These are phyloP conservation scores for Venturia oleaginea DNA, from an alignment of 2,329 filamentous ascomycete genomes.

Conservation along the genomic window DNA sequence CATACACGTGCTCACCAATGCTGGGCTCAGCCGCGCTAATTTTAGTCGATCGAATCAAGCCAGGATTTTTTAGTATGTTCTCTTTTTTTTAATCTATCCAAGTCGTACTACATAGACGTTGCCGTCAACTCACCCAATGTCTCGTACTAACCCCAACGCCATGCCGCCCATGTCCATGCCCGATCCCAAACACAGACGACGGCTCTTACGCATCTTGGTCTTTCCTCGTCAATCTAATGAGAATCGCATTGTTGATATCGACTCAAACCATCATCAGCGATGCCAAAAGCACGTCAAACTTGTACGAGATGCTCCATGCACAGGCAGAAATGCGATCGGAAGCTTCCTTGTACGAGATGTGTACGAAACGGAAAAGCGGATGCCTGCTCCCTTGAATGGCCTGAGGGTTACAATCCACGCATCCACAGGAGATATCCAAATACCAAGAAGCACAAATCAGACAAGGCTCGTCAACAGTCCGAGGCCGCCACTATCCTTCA, in stretches of 20 bases:
- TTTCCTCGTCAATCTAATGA: not conserved
- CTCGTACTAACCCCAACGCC: too few species aligned
- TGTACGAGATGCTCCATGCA: slow-evolving; percentile 24
- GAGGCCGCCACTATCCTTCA: not conserved
- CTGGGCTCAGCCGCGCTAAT: too few species aligned
- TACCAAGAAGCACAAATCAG: not conserved
- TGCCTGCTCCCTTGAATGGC: slow-evolving; percentile 26
- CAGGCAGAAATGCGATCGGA: slow-evolving; percentile 27
- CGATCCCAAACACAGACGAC: not conserved
- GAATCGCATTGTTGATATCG: not conserved
- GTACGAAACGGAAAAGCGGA: slow-evolving; percentile 25
- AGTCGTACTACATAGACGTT: too few species aligned
- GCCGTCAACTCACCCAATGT: too few species aligned
- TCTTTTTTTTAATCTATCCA: too few species aligned
- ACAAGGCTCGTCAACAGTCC: not conserved
- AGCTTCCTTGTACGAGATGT: slow-evolving; percentile 22
- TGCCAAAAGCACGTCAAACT: slow-evolving; percentile 26
- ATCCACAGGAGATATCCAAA: slow-evolving; percentile 17
- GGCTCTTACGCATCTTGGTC: not conserved
- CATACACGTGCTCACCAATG: too few species aligned
- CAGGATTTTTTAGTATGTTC: too few species aligned
- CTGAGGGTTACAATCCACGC: slow-evolving; percentile 24
- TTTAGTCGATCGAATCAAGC: too few species aligned
- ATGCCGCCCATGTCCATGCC: not conserved
- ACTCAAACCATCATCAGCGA: slow-evolving; percentile 11